Evolutionary conservation across 176 grass and related monocot genomes (phyloP).

Genomic region (Raddia distichophylla): DNA sequence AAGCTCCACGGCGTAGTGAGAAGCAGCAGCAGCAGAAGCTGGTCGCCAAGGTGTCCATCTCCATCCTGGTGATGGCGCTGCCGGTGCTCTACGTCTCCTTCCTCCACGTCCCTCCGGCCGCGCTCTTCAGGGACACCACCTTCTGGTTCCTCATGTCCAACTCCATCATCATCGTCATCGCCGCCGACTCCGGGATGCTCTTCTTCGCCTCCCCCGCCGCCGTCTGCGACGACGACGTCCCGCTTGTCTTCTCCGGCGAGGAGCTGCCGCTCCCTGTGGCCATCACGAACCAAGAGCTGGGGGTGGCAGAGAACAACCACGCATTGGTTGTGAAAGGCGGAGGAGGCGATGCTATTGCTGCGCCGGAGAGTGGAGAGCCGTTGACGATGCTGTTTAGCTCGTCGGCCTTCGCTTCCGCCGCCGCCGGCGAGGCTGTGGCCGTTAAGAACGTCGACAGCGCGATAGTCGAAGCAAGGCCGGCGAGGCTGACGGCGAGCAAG

Average conservation of each 20-base stretch:
- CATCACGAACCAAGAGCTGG: not conserved
- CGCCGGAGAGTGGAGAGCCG: slow-evolving; percentile 1
- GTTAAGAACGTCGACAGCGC: not conserved
- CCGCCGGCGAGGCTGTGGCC: not conserved
- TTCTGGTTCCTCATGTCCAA: slow-evolving; percentile 99
- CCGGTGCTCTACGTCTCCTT: slow-evolving; percentile 89
- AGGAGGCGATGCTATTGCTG: not conserved
- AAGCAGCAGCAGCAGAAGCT: slow-evolving; percentile 19
- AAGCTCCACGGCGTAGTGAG: not conserved
- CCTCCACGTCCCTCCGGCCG: slow-evolving; percentile 72
- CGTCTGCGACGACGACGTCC: not conserved
- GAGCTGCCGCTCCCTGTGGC: slow-evolving; percentile 8
- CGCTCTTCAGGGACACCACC: slow-evolving; percentile 85
- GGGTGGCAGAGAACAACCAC: not conserved
- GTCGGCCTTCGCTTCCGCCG: not conserved
- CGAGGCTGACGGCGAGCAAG: slow-evolving; percentile 34
- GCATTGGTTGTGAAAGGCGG: slow-evolving; percentile 22
- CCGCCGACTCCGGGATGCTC: slow-evolving; percentile 75
- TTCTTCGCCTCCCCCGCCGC: slow-evolving; percentile 40
- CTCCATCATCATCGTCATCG: slow-evolving; percentile 90
- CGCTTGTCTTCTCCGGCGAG: slow-evolving; percentile 9
- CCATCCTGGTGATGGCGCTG: slow-evolving; percentile 74
- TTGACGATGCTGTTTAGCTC: not conserved
- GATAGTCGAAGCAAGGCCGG: not conserved
- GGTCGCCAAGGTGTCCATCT: slow-evolving; percentile 70